Percentiles rank a stretch among this genome's conserved stretches.
Evolutionary conservation across 2,329 filamentous ascomycete species (phyloP).

Genomic region (Didymella exigua): DNA sequence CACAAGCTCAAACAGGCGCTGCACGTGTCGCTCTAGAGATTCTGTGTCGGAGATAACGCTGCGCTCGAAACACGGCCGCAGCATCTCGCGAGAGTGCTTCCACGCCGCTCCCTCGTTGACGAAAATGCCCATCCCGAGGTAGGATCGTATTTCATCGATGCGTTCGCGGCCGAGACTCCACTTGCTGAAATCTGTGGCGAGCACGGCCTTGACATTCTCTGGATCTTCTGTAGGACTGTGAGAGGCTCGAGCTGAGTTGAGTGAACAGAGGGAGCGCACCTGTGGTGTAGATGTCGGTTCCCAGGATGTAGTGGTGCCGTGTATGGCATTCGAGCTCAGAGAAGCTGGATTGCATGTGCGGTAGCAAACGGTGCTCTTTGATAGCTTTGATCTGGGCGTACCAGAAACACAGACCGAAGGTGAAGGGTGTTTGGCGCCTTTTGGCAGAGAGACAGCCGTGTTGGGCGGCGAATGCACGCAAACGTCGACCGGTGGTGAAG

Average conservation of each 20-base stretch:
- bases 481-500: conserved; percentile 35
- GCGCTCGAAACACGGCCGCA: conserved; percentile 36
- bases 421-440: conserved; percentile 31
- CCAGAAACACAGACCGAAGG: conserved; percentile 57
- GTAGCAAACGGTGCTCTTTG: conserved; percentile 27
- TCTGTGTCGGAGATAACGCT: conserved; percentile 30
- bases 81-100: conserved; percentile 36
- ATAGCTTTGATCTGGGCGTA: conserved; percentile 45
- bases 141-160: conserved; percentile 14
- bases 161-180: conserved; percentile 28
- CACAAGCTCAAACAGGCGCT: conserved; percentile 25
- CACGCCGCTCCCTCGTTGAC: conserved; percentile 33
- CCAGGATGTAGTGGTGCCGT: conserved; percentile 11
- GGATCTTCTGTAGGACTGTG: no score
- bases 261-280: no score
- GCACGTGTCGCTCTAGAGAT: conserved; percentile 30
- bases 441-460: conserved; percentile 55
- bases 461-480: conserved; percentile 41
- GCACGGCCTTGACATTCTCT: conserved; percentile 34
- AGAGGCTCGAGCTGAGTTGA: no score
- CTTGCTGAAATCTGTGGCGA: conserved; percentile 25
- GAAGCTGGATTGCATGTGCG: conserved; percentile 6
- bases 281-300: conserved; percentile 21
- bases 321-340: conserved; percentile 18
- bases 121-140: conserved; percentile 36